phyloP scores from a whole-genome alignment of 352 stramenopile genomes.

The Nothophytophthora sp. region DNA sequence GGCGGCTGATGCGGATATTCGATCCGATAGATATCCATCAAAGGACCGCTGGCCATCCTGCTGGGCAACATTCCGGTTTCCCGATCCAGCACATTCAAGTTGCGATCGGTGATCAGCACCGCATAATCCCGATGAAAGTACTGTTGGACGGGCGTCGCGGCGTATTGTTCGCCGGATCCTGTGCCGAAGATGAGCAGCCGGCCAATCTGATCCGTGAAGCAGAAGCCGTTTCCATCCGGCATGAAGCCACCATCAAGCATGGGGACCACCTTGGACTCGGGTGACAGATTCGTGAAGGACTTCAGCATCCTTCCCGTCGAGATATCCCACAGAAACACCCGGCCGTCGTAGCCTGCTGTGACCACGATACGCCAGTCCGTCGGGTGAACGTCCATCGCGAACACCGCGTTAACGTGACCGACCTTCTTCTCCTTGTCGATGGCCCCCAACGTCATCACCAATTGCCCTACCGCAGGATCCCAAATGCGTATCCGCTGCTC shows the following conservation, averaged over 20 bases:
- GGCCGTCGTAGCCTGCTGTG: conserved; percentile 83
- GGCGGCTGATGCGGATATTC: conserved; percentile 79
- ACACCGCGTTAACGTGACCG: conserved; percentile 78
- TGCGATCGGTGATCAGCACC: conserved; percentile 83
- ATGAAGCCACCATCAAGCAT: conserved; percentile 82
- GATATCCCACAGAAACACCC: conserved; percentile 87
- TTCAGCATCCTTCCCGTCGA: conserved; percentile 63
- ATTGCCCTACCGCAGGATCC: conserved; percentile 49
- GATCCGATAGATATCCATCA: conserved; percentile 77
- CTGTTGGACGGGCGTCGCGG: conserved; percentile 73
- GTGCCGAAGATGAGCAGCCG: conserved; percentile 80
- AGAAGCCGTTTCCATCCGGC: conserved; percentile 65
- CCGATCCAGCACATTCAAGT: conserved; percentile 90
- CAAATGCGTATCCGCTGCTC: conserved; percentile 71
- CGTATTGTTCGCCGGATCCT: conserved; percentile 65
- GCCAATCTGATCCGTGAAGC: conserved; percentile 84
- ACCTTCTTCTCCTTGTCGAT: conserved; percentile 58
- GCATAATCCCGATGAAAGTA: conserved; percentile 92
- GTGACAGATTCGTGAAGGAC: conserved; percentile 57
- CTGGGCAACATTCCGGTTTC: conserved; percentile 87
- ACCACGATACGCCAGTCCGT: conserved; percentile 73
- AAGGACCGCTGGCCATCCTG: conserved; percentile 74
- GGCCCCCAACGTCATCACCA: conserved; percentile 65
- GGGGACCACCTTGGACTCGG: conserved; percentile 56
- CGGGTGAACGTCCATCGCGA: conserved; percentile 79